Base-by-base conservation (phyloP, 2,329 filamentous ascomycete species). In the Fusarium sambucinum region DNA sequence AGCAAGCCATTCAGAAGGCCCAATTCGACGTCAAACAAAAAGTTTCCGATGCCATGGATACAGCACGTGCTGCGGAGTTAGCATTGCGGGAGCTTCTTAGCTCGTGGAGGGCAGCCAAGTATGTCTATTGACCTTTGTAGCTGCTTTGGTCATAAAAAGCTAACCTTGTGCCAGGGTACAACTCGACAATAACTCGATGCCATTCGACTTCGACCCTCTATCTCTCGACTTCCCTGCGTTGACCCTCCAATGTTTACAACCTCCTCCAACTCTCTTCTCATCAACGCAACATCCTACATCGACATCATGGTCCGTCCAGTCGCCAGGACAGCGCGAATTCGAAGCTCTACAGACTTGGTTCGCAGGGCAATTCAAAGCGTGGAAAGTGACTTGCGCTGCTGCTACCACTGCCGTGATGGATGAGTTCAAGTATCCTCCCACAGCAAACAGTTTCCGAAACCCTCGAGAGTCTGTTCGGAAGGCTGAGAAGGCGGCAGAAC, bases 201-300 rank as follows among this genome's bases (percentile, higher is more conserved):
- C 88, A 4, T 90, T 90, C 72, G 92, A 95, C 69, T 96, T 97
- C 80, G 92, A 97, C 70, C 91, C 95, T 33, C 87, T 94, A 63
- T 85, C 91, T 7, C 88, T 97, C 76, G 93, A 93, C 62, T 97
- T 97, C 74, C 93, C 94, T 9, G 90, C 92, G 9, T 85, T 98
- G 40, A 93, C 91, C 35, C 86, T 97, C 13, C 92, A 91, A 67
- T 90, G 95, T 69, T 87, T 98, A 2, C 88, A 91, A 35, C 85
- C 92, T 12, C 93, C 94, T 5, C 90, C 92, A 6, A 96, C 93
- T 1, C 84, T 97, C 9, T 95, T 94, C 80, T 91, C 92, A 12
- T 87, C 90, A 1, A 92, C 90, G 9, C 93, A 94, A 30, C 91
- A 96, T 73, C 84, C 93, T 3, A 93, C 91, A 0, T 84, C 88